Evolutionary conservation across 169 alveolate species (phyloP), one percentile per base, ranked within the genome.

Genomic region (Plasmodium vinckei): DNA sequence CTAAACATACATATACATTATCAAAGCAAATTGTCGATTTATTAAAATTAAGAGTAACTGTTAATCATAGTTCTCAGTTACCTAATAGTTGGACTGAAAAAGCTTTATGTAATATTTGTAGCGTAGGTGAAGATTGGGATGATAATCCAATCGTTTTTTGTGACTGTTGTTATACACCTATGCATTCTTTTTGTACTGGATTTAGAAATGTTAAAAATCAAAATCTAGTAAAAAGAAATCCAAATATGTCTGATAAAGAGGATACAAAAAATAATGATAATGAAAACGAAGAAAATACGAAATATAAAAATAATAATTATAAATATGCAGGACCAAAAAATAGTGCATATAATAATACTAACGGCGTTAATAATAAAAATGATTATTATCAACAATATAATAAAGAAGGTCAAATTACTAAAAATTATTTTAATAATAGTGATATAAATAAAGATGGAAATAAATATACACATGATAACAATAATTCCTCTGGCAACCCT

Each of bases 91-190:
- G 96, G 96, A 94, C 96, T 1, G 96, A 94, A 49, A 88, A 93
- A 51, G 96, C 96, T 27, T 84, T 94, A 46, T 94, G 96, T 56
- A 94, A 93, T 77, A 57, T 94, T 51, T 94, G 96, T 65, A 92
- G 94, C 25, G 73, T 87, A 12, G 96, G 92, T 59, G 96, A 94
- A 67, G 96, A 94, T 57, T 94, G 96, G 96, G 96, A 94, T 47
- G 96, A 94, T 73, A 93, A 94, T 86, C 96, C 96, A 0, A 94
- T 94, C 1, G 87, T 94, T 19, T 94, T 94, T 64, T 94, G 96
- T 54, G 96, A 94, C 56, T 94, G 96, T 64, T 94, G 96, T 79
- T 94, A 92, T 73, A 86, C 93, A 0, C 96, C 96, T 46, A 94
- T 94, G 96, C 96, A 94, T 65, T 92, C 82, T 12, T 82, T 61